Evolutionary conservation across 495 filamentous ascomycete genomes (phyloP).

Genomic region (Talaromyces proteolyticus): DNA sequence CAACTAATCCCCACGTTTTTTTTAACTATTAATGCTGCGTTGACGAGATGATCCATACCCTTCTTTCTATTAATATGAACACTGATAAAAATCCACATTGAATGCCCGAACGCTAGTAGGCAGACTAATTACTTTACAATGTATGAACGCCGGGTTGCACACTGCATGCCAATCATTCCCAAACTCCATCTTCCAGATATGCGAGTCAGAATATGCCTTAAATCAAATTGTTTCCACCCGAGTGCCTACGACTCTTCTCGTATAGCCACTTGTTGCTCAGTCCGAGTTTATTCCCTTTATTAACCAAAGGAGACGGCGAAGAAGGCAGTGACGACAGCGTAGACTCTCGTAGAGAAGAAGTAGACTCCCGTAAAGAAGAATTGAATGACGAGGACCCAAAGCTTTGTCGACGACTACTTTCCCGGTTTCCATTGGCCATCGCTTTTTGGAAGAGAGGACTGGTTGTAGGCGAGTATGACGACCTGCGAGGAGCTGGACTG

Average conservation of each 20-base stretch:
- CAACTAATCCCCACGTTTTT: too few species aligned
- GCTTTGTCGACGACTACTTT: constrained; percentile 53
- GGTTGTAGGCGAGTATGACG: constrained; percentile 43
- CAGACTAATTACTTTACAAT: not conserved
- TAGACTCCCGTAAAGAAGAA: constrained; percentile 45
- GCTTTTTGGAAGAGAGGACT: constrained; percentile 71
- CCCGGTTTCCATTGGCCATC: constrained; percentile 40
- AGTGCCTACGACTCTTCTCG: constrained; percentile 54
- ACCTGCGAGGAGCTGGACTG: constrained; percentile 35
- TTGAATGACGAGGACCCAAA: constrained; percentile 54
- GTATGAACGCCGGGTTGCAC: not conserved
- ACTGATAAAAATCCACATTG: too few species aligned
- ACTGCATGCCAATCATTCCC: not conserved
- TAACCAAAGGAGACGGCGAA: constrained; percentile 56
- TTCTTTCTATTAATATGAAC: too few species aligned
- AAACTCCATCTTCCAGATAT: constrained; percentile 10
- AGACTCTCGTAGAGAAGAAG: constrained; percentile 48
- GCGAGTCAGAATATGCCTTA: constrained; percentile 10
- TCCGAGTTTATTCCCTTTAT: constrained; percentile 63
- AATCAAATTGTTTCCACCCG: constrained; percentile 33
- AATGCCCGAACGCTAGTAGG: too few species aligned
- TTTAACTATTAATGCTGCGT: too few species aligned
- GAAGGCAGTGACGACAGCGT: constrained; percentile 35
- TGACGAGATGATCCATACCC: too few species aligned
- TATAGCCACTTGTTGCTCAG: constrained; percentile 92